A percentile compares a stretch with the other conserved stretches of the same genome.
Conservation (phyloP, 306 rosid species). For the Fragaria iinumae region DNA sequence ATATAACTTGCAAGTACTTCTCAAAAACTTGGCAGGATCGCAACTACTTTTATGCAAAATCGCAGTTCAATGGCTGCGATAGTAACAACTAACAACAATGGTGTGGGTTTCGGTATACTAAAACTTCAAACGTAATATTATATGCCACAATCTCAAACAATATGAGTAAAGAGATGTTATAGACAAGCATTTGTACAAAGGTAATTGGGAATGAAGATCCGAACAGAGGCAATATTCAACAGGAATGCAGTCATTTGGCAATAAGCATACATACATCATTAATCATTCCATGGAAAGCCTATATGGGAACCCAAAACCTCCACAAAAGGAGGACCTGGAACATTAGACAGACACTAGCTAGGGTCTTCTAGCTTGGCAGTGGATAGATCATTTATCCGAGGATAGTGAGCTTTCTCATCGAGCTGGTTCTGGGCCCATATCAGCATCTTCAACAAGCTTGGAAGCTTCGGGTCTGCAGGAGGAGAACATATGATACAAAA, state of each 20-base stretch:
- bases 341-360: conserved; percentile 44
- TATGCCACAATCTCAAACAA: conserved; percentile 11
- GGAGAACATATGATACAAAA: background rate
- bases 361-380: conserved; percentile 80
- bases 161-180: conserved; percentile 27
- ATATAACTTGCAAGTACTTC: background rate
- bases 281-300: conserved; percentile 32
- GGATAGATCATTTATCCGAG: conserved; percentile 79
- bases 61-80: background rate
- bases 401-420: conserved; percentile 84
- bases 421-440: conserved; percentile 93
- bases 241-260: conserved; percentile 27
- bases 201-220: conserved; percentile 20
- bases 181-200: conserved; percentile 52
- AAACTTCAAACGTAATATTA: background rate
- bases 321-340: conserved; percentile 17
- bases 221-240: conserved; percentile 13
- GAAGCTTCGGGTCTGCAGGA: conserved; percentile 83
- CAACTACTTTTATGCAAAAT: background rate
- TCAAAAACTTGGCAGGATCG: background rate
- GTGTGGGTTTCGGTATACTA: background rate
- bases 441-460: conserved; percentile 95
- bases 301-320: conserved; percentile 26
- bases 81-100: background rate
- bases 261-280: conserved; percentile 36